Evolutionary conservation across 106 monocot species (phyloP), one percentile per base, ranked within the genome.

Genomic region (Vanilla planifolia): DNA sequence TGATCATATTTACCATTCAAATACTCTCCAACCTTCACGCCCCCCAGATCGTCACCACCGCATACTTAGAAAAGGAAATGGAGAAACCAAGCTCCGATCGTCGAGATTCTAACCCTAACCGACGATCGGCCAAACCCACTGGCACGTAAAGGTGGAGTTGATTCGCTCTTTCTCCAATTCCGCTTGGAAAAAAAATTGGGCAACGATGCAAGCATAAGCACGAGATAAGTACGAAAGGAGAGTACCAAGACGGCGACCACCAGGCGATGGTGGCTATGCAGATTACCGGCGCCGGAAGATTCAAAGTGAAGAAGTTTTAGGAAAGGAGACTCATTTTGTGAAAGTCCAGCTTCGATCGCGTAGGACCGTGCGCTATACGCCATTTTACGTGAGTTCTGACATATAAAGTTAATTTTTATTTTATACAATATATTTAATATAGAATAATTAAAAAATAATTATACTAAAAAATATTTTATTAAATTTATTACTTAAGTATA

Each of bases 1-100:
- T 71, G 43, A 71, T 71, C 71, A 71, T 71, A 57, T 57, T 57
- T 57, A 57, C 33, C 57, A 35, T 21, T 8, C 57, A 57, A 57
- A 56, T 34, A 35, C 35, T 35, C 33, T 57, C 33, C 15, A 11
- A 57, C 57, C 57, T 21, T 53, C 34, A 33, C 34, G 57, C 35
- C 35, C 5, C 57, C 35, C 8, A 57, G 35, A 57, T 57, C 57
- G 21, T 57, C 57, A 57, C 57, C 57, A 35, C 57, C 57, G n/a
- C 57, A 57, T 57, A 21, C 10, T 53, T 14, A 52, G 29, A 15
- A 27, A 52, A 9, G 3, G 8, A 53, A 53, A 32, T n/a, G 30
- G 33, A 57, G 35, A 35, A 20, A 20, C 14, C 35, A 34, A 34
- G 53, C 35, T 57, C 10, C 57, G 57, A 57, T 57, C 57, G 35